Base-by-base conservation (phyloP, 352 stramenopile species). In the Globisporangium nodosum region DNA sequence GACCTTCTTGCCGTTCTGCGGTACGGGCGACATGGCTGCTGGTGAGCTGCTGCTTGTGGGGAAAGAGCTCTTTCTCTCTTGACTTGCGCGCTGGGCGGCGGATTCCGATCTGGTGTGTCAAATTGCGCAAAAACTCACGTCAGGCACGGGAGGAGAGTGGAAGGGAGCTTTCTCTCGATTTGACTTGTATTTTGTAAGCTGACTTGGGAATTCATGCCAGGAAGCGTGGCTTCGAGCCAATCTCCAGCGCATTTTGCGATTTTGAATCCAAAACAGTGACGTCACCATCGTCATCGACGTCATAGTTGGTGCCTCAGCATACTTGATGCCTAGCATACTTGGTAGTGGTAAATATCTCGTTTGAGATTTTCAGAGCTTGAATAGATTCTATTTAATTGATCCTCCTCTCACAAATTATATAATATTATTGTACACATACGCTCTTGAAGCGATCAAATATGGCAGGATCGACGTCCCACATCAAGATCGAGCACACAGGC, bases 1-100 rank as follows among this genome's bases (percentile, higher is more conserved):
- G 43, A 93, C 85, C 57, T 94, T 92, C 76, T 94, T 94, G 58
- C 81, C 80, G 46, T 78, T 75, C 56, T 74, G 52, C 12, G 77
- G 67, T 47, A 79, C 70, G 50, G 81, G 80, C 55, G 71, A 81
- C 73, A 85, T 81, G 51, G 35, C 35, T 50, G 66, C 70, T 60
- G 66, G 73, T 43, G 16, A 42, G n/a, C 21, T 46, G 27, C 20
- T 7, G 43, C 7, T 51, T 37, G 37, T 49, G 52, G 4, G 18
- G 45, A 27, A 27, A 27, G 24, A 27, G 24, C 24, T 27, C 24
- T 27, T 27, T 27, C 24, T 27, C 24, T 27, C 24, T 27, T 20
- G 24, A 47, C 5, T 42, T 20, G 43, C 40, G 50, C 39, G 35
- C 5, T 12, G 3, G 50, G 27, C 16, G 49, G 15, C 5, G 11